A percentile compares a stretch with the other conserved stretches of the same genome.
These are phyloP conservation scores for Salix purpurea DNA, from an alignment of 345 rosid species.

Conservation along the genomic window DNA sequence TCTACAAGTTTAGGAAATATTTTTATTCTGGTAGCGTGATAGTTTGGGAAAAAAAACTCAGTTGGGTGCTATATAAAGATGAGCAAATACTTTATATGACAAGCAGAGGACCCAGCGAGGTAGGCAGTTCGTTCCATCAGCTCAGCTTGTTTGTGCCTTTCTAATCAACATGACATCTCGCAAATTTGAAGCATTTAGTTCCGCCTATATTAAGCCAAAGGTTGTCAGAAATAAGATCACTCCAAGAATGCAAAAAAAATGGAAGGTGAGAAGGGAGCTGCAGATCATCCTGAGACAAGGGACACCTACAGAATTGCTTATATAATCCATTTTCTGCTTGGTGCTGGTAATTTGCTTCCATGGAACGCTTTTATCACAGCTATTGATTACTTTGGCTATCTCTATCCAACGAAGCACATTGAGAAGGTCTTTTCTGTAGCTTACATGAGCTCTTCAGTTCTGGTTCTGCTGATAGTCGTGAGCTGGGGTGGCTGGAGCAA, in stretches of 20 bases:
- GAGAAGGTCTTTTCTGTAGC: slow-evolving; percentile 86
- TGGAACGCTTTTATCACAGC: slow-evolving; percentile 96
- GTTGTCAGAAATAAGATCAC: not conserved
- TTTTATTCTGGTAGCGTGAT: too few species aligned
- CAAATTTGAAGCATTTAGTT: not conserved
- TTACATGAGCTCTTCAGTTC: slow-evolving; percentile 77
- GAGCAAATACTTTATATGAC: not conserved
- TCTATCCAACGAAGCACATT: slow-evolving; percentile 65
- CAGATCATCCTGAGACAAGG: slow-evolving; percentile 38
- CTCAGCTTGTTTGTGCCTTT: slow-evolving; percentile 21
- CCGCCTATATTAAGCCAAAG: slow-evolving; percentile 13
- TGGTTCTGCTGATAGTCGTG: slow-evolving; percentile 56
- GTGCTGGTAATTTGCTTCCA: slow-evolving; percentile 90
- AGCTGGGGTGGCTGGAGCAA: slow-evolving; percentile 52
- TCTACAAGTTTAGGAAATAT: too few species aligned
- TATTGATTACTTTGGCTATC: slow-evolving; percentile 68
- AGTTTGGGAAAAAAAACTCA: too few species aligned
- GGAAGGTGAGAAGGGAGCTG: slow-evolving; percentile 39
- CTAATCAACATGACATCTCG: slow-evolving; percentile 26
- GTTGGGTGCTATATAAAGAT: not conserved
- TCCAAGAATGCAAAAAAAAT: slow-evolving; percentile 27
- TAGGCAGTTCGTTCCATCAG: not conserved
- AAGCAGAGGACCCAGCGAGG: not conserved
- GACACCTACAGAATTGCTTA: slow-evolving; percentile 71
- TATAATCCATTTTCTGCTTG: slow-evolving; percentile 78